phyloP scores from a whole-genome alignment of 1,284 basidiomycete genomes.

The Ceratobasidium sp. region DNA sequence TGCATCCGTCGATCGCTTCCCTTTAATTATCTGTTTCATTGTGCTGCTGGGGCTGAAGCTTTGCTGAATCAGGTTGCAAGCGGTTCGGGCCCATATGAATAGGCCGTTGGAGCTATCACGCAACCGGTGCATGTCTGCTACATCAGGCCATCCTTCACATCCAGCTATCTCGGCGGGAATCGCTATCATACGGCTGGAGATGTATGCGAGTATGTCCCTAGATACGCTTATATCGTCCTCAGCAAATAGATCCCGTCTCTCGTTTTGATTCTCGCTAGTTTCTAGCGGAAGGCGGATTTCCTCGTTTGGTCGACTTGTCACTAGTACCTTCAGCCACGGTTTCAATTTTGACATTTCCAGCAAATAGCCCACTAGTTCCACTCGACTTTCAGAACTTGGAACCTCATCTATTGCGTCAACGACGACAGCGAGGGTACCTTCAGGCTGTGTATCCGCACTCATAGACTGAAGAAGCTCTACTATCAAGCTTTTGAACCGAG shows the following conservation, averaged over 20 bases:
- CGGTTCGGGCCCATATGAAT: slow-evolving; percentile 44
- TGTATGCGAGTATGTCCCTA: background rate
- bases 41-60: slow-evolving; percentile 10
- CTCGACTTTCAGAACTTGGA: slow-evolving; percentile 8
- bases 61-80: slow-evolving; percentile 14
- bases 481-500: slow-evolving; percentile 4
- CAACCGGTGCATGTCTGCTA: background rate
- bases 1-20: background rate
- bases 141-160: background rate
- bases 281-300: slow-evolving; percentile 7
- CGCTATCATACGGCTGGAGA: background rate
- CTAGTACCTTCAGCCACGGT: too few species aligned
- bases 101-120: slow-evolving; percentile 18
- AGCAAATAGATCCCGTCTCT: background rate
- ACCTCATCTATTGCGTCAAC: slow-evolving; percentile 43
- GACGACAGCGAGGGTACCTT: slow-evolving; percentile 5
- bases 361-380: background rate
- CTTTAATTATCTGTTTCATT: slow-evolving; percentile 7
- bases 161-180: background rate
- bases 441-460: background rate
- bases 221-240: background rate
- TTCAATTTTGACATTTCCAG: background rate
- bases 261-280: background rate
- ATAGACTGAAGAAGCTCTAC: slow-evolving; percentile 11
- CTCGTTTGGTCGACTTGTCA: slow-evolving; percentile 40